These are phyloP conservation scores for Bolboschoenoplectus hybrid DNA, from an alignment of 202 grass and related monocot species.

Conservation along the genomic window DNA sequence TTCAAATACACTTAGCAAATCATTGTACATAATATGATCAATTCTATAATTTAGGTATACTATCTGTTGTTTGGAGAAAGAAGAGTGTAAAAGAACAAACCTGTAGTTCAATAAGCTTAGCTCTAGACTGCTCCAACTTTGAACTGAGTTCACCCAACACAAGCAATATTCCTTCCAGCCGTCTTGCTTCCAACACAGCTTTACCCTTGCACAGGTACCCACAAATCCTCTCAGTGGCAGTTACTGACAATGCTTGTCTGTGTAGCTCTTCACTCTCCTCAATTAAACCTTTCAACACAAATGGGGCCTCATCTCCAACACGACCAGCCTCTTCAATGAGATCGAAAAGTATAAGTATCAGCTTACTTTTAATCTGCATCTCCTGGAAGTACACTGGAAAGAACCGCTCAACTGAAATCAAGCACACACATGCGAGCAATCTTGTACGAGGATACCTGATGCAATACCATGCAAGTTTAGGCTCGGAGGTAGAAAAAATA, in stretches of 20 bases:
- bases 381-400: constrained; percentile 68
- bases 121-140: constrained; percentile 79
- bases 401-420: constrained; percentile 75
- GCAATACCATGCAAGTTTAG: constrained; percentile 7
- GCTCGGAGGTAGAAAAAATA: constrained; percentile 4
- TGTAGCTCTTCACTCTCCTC: constrained; percentile 86
- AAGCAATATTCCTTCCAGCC: constrained; percentile 81
- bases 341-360: constrained; percentile 86
- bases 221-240: constrained; percentile 79
- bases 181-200: constrained; percentile 59
- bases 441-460: constrained; percentile 65
- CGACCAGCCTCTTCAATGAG: constrained; percentile 78
- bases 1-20: neutral
- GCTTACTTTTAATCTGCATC: constrained; percentile 84
- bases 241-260: constrained; percentile 71
- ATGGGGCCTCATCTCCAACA: constrained; percentile 89
- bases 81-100: constrained; percentile 52
- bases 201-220: constrained; percentile 53
- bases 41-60: neutral
- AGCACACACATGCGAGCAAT: constrained; percentile 87
- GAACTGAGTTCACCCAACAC: constrained; percentile 92
- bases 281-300: constrained; percentile 79
- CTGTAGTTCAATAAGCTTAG: constrained; percentile 82
- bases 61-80: constrained; percentile 13
- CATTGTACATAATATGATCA: constrained; percentile 8